Percentiles rank a stretch among this genome's conserved stretches.
These are phyloP conservation scores for Singerocomus inundabilis DNA, from an alignment of 1,284 basidiomycete species.

Conservation along the genomic window DNA sequence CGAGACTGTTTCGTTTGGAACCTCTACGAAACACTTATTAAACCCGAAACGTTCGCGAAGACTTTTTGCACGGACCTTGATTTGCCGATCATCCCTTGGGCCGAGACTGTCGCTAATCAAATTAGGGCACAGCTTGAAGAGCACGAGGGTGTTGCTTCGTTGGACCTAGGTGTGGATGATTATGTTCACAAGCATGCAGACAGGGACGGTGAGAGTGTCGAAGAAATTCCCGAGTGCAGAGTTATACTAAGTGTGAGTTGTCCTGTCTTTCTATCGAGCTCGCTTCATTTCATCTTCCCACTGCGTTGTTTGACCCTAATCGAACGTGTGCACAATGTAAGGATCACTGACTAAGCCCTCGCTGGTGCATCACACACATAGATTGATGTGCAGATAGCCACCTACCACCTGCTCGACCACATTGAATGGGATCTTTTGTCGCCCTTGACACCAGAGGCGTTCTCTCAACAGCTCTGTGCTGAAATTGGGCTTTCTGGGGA, in stretches of 20 bases:
- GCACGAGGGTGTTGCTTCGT: constrained; percentile 73
- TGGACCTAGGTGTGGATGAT: constrained; percentile 70
- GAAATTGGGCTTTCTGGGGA: constrained; percentile 91
- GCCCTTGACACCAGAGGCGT: constrained; percentile 85
- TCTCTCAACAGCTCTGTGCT: constrained; percentile 76
- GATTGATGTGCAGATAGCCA: constrained; percentile 98
- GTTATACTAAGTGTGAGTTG: constrained; percentile 83
- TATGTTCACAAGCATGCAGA: constrained; percentile 39
- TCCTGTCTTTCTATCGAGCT: background rate
- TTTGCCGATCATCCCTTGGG: constrained; percentile 67
- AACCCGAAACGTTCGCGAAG: constrained; percentile 80
- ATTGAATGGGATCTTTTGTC: constrained; percentile 99
- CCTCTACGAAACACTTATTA: constrained; percentile 76
- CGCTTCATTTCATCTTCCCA: constrained; percentile 11
- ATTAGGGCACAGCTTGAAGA: constrained; percentile 92
- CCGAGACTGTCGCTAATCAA: constrained; percentile 77
- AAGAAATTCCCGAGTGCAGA: constrained; percentile 79
- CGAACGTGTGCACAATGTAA: constrained; percentile 16
- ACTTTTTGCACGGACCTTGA: constrained; percentile 90
- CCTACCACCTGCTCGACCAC: constrained; percentile 88
- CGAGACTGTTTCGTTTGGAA: constrained; percentile 99
- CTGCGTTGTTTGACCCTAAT: constrained; percentile 11
- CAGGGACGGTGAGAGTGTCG: constrained; percentile 41
- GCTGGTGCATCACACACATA: constrained; percentile 34
- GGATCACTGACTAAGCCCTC: constrained; percentile 16